Percentiles rank a stretch among this genome's conserved stretches.
Conservation (phyloP, 768 basidiomycete genomes). For the Russula vinacea region DNA sequence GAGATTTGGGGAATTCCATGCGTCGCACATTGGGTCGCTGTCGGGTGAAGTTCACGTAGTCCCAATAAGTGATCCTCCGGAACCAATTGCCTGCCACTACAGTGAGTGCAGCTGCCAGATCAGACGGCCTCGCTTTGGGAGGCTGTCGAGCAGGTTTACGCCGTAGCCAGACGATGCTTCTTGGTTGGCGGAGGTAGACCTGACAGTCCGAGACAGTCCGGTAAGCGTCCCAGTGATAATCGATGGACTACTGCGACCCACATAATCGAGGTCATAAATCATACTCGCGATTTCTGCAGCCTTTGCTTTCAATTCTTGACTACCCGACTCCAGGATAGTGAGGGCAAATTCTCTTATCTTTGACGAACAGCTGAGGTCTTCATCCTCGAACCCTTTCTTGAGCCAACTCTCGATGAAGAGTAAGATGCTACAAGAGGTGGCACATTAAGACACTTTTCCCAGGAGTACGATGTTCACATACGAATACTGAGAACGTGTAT, state of each 20-base stretch:
- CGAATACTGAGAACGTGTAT: neutral
- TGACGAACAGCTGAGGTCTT: conserved; percentile 3
- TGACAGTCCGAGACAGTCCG: neutral
- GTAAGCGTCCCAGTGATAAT: neutral
- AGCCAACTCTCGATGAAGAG: conserved; percentile 22
- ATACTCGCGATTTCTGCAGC: conserved; percentile 3
- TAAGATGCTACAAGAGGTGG: conserved; percentile 9
- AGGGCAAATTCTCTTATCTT: conserved; percentile 11
- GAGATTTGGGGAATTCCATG: conserved; percentile 8
- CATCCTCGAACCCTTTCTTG: conserved; percentile 21
- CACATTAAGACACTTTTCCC: neutral
- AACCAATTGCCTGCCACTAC: conserved; percentile 10
- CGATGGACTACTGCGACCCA: neutral
- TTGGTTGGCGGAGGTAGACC: conserved; percentile 14
- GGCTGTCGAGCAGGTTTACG: neutral
- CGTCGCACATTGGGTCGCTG: neutral
- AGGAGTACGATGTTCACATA: neutral
- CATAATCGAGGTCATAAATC: conserved; percentile 4
- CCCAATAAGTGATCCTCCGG: conserved; percentile 19
- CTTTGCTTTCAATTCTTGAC: conserved; percentile 7
- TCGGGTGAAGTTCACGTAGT: conserved; percentile 20
- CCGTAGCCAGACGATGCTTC: neutral
- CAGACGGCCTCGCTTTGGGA: neutral
- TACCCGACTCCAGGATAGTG: neutral
- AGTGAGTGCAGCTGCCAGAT: conserved; percentile 15